Evolutionary conservation across 2,329 filamentous ascomycete genomes (phyloP).

Genomic region (Penicillium sclerotigenum): DNA sequence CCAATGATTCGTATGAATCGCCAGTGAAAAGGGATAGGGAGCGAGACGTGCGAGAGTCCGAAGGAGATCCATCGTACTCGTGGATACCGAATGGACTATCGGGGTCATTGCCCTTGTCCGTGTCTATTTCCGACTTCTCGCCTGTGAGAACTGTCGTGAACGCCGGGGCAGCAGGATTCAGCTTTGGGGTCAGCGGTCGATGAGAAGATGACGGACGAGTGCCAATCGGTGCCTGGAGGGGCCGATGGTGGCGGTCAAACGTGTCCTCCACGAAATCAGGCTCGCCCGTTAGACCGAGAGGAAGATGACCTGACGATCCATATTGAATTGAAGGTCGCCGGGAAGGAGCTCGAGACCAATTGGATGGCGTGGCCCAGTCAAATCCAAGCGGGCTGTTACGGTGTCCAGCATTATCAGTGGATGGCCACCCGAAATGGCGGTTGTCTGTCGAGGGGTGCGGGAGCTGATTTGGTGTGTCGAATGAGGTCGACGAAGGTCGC

Average conservation of each 20-base stretch:
- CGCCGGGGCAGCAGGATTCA: constrained; percentile 86
- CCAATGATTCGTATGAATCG: constrained; percentile 49
- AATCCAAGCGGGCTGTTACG: constrained; percentile 51
- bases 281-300: constrained; percentile 54
- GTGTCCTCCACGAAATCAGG: constrained; percentile 47
- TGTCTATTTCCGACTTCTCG: constrained; percentile 45
- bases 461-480: constrained; percentile 54
- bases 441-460: constrained; percentile 77
- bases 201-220: constrained; percentile 65
- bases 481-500: constrained; percentile 53
- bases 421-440: constrained; percentile 67
- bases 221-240: constrained; percentile 68
- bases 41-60: constrained; percentile 45
- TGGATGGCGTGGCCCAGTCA: constrained; percentile 52
- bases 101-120: constrained; percentile 33
- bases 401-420: constrained; percentile 53
- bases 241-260: constrained; percentile 48
- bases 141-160: constrained; percentile 71
- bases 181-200: constrained; percentile 54
- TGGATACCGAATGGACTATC: constrained; percentile 31
- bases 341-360: constrained; percentile 75
- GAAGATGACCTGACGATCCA: constrained; percentile 65
- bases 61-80: constrained; percentile 42
- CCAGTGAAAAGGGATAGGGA: constrained; percentile 46
- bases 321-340: constrained; percentile 76